Evolutionary conservation across 306 rosid genomes (phyloP).

Genomic region (Cicer arietinum): DNA sequence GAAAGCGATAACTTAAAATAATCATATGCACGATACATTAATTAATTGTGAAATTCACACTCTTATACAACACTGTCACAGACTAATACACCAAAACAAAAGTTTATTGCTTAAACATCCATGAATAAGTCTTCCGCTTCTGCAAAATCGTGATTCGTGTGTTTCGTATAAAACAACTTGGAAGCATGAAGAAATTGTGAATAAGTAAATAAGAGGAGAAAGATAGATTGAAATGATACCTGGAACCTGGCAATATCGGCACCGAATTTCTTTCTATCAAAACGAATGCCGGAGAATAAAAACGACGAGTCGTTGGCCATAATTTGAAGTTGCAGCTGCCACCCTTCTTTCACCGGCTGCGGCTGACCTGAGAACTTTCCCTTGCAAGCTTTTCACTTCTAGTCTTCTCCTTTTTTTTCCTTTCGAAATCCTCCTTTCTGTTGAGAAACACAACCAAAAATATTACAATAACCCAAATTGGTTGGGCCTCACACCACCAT

Average conservation of each 20-base stretch:
- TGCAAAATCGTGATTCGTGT: not conserved
- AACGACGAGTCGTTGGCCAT: slow-evolving; percentile 76
- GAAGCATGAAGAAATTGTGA: too few relatives aligned
- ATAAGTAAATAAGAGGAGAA: not conserved
- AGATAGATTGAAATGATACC: slow-evolving; percentile 52
- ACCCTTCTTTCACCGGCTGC: not conserved
- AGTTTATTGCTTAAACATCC: not conserved
- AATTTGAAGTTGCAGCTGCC: not conserved
- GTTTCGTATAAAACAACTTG: not conserved
- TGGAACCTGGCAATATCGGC: slow-evolving; percentile 72
- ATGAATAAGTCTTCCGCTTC: not conserved
- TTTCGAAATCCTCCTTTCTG: too few relatives aligned
- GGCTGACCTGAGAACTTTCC: not conserved
- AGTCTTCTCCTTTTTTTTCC: not conserved
- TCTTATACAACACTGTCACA: too few relatives aligned
- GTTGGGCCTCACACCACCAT: not conserved
- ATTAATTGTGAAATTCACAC: too few relatives aligned
- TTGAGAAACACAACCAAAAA: too few relatives aligned
- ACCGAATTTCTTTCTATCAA: slow-evolving; percentile 74
- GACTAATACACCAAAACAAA: too few relatives aligned
- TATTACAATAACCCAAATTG: not conserved
- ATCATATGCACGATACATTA: not conserved
- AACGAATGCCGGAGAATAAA: slow-evolving; percentile 81
- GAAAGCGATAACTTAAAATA: not conserved
- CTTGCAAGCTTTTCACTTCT: not conserved